Evolutionary conservation across 805 yeast genomes (phyloP), one percentile per base, ranked within the genome.

Genomic region (Starmerella bacillaris): DNA sequence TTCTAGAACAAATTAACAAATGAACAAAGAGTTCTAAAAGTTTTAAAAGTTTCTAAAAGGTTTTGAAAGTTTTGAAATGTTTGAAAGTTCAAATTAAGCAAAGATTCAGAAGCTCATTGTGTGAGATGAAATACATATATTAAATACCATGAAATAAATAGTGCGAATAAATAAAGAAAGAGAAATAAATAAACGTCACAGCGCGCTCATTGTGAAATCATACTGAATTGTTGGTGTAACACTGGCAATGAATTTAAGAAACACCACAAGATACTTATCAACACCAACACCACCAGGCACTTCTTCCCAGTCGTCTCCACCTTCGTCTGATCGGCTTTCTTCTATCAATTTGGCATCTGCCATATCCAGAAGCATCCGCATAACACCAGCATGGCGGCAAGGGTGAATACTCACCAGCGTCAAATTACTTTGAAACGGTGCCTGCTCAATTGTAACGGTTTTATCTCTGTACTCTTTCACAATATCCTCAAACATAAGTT

Each of bases 201-300:
- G 70, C 1, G 93, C 95, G 54, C 83, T 84, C 95, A 86, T 89
- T n/a, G 98, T 89, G 53, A 83, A 83, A 50, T 89, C 98, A 56
- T 86, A 92, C 58, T 86, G 94, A 37, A 89, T 84, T 14, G 95
- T 94, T 0, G 98, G 98, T 1, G 94, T 84, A 6, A 89, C 96
- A 59, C 95, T 80, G 6, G 95, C 78, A 32, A 89, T 86, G 51
- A 89, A 89, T 58, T 89, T 89, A 50, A 89, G 64, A 54, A 89
- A 89, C 12, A 86, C 75, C 24, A 89, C 65, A 44, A 89, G 58
- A 53, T 89, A 89, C 52, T 84, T 95, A 54, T 89, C 96, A 2
- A 77, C 95, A 21, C 94, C 65, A 5, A 86, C 63, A 15, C 72
- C 65, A 21, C 53, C 49, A 20, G 59, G 62, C 19, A 70, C 54